A percentile compares a stretch with the other conserved stretches of the same genome.
Evolutionary conservation across 495 filamentous ascomycete species (phyloP).

Genomic region (Geoglossum glabrum): DNA sequence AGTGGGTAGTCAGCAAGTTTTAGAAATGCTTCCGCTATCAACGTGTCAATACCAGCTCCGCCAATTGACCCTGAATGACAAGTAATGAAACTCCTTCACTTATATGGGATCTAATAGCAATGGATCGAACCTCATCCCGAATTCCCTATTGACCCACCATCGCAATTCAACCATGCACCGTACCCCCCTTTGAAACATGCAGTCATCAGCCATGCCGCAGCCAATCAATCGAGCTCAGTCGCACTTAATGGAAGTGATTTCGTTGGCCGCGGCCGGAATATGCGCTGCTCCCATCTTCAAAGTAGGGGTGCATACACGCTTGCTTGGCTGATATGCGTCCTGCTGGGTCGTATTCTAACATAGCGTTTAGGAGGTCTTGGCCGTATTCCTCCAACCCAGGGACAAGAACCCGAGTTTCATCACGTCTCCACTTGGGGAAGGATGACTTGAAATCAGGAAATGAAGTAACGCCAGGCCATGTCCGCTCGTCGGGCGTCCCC

Average conservation of each 20-base stretch:
- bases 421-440: conserved; percentile 89
- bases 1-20: too few relatives aligned
- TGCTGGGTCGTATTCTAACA: conserved; percentile 90
- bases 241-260: not conserved
- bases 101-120: not conserved
- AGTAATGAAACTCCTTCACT: not conserved
- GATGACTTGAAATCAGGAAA: conserved; percentile 95
- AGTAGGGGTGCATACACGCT: conserved; percentile 82
- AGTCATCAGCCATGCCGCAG: not conserved
- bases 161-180: not conserved
- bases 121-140: not conserved
- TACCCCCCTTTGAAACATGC: not conserved
- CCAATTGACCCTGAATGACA: not conserved
- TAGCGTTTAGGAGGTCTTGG: conserved; percentile 67
- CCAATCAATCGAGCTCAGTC: not conserved
- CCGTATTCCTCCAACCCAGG: conserved; percentile 52
- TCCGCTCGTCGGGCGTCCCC: conserved; percentile 71
- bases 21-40: too few relatives aligned
- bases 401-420: conserved; percentile 35
- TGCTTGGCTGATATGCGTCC: conserved; percentile 90
- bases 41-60: not conserved
- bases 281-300: conserved; percentile 41
- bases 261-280: conserved; percentile 15
- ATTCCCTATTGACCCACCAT: not conserved
- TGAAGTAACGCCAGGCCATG: conserved; percentile 91